Percentiles rank a stretch among this genome's conserved stretches.
Evolutionary conservation across 768 basidiomycete genomes (phyloP).

Genomic region (Hebeloma cylindrosporum): DNA sequence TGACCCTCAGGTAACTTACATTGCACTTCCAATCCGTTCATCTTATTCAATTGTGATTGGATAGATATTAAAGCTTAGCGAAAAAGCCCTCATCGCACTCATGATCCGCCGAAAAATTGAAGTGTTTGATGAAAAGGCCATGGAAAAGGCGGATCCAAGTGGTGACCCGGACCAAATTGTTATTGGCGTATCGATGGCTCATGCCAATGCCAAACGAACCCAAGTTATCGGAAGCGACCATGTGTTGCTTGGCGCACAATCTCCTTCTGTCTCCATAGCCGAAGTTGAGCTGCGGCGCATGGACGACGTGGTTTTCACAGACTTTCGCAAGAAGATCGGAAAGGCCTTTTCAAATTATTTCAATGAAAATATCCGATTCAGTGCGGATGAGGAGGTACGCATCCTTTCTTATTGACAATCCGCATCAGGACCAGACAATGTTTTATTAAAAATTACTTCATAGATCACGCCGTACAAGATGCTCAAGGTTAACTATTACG

Average conservation of each 20-base stretch:
- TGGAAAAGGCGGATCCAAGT: background rate
- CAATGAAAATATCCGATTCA: background rate
- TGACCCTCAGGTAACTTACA: conserved; percentile 27
- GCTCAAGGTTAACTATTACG: conserved; percentile 28
- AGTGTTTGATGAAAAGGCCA: background rate
- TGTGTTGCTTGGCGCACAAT: conserved; percentile 2
- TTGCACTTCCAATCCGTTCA: background rate
- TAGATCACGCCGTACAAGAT: conserved; percentile 22
- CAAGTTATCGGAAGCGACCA: background rate
- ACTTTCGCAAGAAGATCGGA: conserved; percentile 5
- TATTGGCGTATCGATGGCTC: too few relatives aligned
- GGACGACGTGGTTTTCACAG: background rate
- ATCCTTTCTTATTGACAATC: background rate
- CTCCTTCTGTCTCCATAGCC: background rate
- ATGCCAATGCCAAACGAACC: too few relatives aligned
- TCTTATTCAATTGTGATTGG: too few relatives aligned
- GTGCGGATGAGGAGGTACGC: conserved; percentile 1
- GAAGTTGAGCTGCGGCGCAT: background rate
- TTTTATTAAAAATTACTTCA: background rate
- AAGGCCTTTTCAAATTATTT: background rate
- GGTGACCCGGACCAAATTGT: too few relatives aligned
- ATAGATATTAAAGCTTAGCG: conserved; percentile 5
- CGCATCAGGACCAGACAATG: background rate
- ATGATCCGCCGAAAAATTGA: conserved; percentile 2
- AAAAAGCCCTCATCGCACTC: background rate